These are phyloP conservation scores for Paramecium primaurelia DNA, from an alignment of 73 alveolate genomes.

Conservation along the genomic window DNA sequence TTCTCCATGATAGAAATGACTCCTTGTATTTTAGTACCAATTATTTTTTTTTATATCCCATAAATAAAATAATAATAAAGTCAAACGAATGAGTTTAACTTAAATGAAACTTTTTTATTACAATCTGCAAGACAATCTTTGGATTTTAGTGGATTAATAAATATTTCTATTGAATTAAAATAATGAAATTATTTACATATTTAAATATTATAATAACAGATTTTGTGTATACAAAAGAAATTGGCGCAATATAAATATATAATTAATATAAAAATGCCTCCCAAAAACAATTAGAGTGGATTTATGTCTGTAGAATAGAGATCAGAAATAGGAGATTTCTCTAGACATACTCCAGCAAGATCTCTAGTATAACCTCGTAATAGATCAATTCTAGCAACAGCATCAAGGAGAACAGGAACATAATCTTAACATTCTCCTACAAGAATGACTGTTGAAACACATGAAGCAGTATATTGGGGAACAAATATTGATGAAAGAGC, in stretches of 20 bases:
- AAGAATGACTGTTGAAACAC: not conserved
- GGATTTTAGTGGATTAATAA: conserved; percentile 6
- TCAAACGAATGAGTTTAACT: not conserved
- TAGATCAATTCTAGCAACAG: not conserved
- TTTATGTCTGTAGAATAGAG: not conserved
- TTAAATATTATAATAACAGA: not conserved
- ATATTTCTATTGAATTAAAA: not conserved
- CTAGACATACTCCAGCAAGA: conserved; percentile 36
- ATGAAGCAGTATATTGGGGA: conserved; percentile 88
- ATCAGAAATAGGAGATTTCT: not conserved
- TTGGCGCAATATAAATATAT: conserved; percentile 13
- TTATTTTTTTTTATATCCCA: not conserved
- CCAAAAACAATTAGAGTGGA: not conserved
- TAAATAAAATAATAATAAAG: not conserved
- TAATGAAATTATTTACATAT: not conserved
- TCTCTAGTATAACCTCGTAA: not conserved
- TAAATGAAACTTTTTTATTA: not conserved
- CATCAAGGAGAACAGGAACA: conserved; percentile 27
- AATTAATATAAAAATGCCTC: conserved; percentile 21
- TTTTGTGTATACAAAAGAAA: not conserved
- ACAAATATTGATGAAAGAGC: conserved; percentile 88
- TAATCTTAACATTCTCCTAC: not conserved
- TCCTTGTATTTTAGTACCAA: conserved; percentile 11
- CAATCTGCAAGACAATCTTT: not conserved
- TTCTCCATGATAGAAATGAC: conserved; percentile 35